Evolutionary conservation across 1,284 basidiomycete genomes (phyloP).

Genomic region (Prillingera fragicola): DNA sequence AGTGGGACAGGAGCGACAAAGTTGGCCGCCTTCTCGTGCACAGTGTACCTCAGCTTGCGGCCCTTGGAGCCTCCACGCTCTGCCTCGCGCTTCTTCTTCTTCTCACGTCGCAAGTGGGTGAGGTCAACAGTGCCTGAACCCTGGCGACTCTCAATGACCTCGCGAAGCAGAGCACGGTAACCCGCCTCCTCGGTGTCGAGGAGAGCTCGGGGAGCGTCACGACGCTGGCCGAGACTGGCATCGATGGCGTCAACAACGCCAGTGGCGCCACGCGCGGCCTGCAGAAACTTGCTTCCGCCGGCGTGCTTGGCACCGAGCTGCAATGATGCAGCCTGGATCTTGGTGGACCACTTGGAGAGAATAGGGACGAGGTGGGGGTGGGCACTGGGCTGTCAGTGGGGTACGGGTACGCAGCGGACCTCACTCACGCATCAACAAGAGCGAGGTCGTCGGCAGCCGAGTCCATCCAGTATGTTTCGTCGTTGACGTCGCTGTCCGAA

Average conservation of each 20-base stretch:
- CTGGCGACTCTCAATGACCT: slow-evolving; percentile 67
- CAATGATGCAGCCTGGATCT: slow-evolving; percentile 79
- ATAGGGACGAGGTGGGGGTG: slow-evolving; percentile 68
- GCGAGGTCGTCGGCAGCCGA: slow-evolving; percentile 33
- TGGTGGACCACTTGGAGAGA: slow-evolving; percentile 83
- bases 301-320: slow-evolving; percentile 35
- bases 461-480: slow-evolving; percentile 32
- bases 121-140: slow-evolving; percentile 28
- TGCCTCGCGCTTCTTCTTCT: slow-evolving; percentile 67
- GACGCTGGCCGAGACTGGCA: slow-evolving; percentile 29
- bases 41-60: slow-evolving; percentile 76
- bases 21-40: slow-evolving; percentile 87
- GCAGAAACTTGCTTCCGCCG: slow-evolving; percentile 54
- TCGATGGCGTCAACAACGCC: slow-evolving; percentile 46
- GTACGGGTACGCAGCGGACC: neutral
- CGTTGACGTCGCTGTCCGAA: slow-evolving; percentile 9
- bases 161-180: slow-evolving; percentile 80
- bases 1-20: slow-evolving; percentile 84
- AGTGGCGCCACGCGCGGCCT: slow-evolving; percentile 52
- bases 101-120: slow-evolving; percentile 47
- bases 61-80: slow-evolving; percentile 94
- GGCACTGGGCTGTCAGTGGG: slow-evolving; percentile 51
- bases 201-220: slow-evolving; percentile 23
- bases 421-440: slow-evolving; percentile 35
- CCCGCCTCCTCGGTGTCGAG: slow-evolving; percentile 73